Conservation (phyloP, 1,284 basidiomycete genomes). For the Serendipita sp. region DNA sequence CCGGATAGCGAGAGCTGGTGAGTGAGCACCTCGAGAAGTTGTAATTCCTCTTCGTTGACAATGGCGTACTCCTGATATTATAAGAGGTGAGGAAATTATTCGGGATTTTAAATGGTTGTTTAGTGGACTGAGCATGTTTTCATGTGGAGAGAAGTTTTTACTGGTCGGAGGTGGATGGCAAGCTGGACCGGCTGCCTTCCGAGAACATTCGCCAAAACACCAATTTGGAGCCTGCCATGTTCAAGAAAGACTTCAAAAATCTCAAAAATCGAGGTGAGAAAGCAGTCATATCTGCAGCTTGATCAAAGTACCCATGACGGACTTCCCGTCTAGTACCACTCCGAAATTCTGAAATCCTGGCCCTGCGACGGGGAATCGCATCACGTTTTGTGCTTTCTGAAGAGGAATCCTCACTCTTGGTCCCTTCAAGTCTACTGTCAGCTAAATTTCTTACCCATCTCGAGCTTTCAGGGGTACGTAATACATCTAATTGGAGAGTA, state of each 20-base stretch:
- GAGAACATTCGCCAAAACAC: not conserved
- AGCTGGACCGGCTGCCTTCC: not conserved
- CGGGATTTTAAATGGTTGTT: not conserved
- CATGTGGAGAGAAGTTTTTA: not conserved
- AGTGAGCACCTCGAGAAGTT: not conserved
- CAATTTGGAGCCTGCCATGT: conserved; percentile 6
- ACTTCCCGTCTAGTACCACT: not conserved
- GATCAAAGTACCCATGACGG: not conserved
- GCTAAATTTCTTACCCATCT: conserved; percentile 51
- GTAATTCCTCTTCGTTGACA: not conserved
- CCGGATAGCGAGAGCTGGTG: not conserved
- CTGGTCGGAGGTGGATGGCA: not conserved
- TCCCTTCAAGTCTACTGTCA: conserved; percentile 54
- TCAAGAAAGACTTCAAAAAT: conserved; percentile 4
- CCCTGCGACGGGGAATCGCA: not conserved
- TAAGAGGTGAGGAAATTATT: not conserved
- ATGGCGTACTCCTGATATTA: not conserved
- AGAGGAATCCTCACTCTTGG: conserved; percentile 22
- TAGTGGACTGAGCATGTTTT: not conserved
- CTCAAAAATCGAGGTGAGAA: not conserved
- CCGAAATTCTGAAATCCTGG: not conserved
- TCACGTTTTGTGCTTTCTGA: not conserved
- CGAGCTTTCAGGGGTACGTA: conserved; percentile 46
- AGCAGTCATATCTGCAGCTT: not conserved
- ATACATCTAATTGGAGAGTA: not conserved